A percentile compares a stretch with the other conserved stretches of the same genome.
These are phyloP conservation scores for Leptomonas pyrrhocoris DNA, from an alignment of 208 protist species.

Conservation along the genomic window DNA sequence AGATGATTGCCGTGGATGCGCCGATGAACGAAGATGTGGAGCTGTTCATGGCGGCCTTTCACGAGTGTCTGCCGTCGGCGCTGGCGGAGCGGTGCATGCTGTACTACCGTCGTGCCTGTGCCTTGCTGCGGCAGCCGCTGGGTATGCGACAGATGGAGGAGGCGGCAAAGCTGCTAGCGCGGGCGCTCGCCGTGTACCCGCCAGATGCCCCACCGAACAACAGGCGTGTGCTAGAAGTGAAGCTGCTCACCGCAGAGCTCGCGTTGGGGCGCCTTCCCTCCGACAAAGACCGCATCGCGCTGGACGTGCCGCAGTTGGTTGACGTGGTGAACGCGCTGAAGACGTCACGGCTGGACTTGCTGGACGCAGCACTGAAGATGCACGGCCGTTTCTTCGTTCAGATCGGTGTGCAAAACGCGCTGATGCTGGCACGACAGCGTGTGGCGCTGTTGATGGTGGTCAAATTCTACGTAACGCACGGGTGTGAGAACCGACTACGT, in stretches of 20 bases:
- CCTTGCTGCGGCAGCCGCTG: slow-evolving; percentile 58
- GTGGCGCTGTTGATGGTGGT: slow-evolving; percentile 78
- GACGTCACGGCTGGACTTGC: slow-evolving; percentile 54
- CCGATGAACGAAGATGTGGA: slow-evolving; percentile 44
- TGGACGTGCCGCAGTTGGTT: slow-evolving; percentile 34
- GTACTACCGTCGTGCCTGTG: slow-evolving; percentile 67
- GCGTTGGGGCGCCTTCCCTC: slow-evolving; percentile 31
- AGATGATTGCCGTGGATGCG: slow-evolving; percentile 64
- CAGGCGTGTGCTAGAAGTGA: slow-evolving; percentile 53
- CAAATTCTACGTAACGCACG: slow-evolving; percentile 60
- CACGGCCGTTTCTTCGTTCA: slow-evolving; percentile 70
- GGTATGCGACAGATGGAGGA: slow-evolving; percentile 41
- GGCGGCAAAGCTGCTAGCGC: slow-evolving; percentile 55
- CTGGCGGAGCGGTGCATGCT: slow-evolving; percentile 67
- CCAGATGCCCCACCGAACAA: slow-evolving; percentile 33
- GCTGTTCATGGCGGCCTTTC: slow-evolving; percentile 67
- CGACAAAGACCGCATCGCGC: slow-evolving; percentile 17
- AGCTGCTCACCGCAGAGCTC: slow-evolving; percentile 57
- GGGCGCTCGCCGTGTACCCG: slow-evolving; percentile 59
- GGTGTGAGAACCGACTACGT: slow-evolving; percentile 39
- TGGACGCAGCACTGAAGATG: slow-evolving; percentile 57
- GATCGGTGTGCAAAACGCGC: slow-evolving; percentile 70
- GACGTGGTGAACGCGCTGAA: slow-evolving; percentile 77
- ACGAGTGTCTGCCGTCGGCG: slow-evolving; percentile 43
- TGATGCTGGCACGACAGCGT: slow-evolving; percentile 62